Percentiles rank a stretch among this genome's conserved stretches.
Evolutionary conservation across 345 rosid species (phyloP).

Genomic region (Populus davidiana): DNA sequence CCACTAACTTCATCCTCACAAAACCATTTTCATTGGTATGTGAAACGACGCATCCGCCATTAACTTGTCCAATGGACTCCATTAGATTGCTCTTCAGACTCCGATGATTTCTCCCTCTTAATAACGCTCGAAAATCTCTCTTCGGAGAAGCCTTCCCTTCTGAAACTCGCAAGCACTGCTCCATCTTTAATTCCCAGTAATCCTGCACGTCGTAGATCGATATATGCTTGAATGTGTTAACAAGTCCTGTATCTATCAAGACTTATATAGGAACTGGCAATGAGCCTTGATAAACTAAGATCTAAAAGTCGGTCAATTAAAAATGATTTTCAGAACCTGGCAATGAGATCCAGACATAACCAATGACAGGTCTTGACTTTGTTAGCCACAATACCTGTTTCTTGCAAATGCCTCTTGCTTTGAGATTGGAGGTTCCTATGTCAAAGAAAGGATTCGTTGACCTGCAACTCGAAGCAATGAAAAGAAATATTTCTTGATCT

Average conservation of each 20-base stretch:
- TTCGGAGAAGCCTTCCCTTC: constrained; percentile 31
- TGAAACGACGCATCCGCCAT: constrained; percentile 18
- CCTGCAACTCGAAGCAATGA: background rate
- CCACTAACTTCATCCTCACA: constrained; percentile 39
- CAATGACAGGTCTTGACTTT: constrained; percentile 1
- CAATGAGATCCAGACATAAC: background rate
- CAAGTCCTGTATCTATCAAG: background rate
- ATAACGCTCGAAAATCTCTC: constrained; percentile 18
- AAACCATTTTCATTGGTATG: constrained; percentile 30
- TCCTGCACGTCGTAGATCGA: too few species aligned
- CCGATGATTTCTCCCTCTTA: constrained; percentile 18
- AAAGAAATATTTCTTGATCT: background rate
- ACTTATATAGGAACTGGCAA: constrained; percentile 2
- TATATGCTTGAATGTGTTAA: background rate
- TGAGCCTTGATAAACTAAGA: background rate
- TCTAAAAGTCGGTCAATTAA: too few species aligned
- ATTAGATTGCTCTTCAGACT: constrained; percentile 20
- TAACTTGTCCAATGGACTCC: constrained; percentile 26
- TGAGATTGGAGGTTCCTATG: background rate
- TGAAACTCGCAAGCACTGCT: constrained; percentile 6
- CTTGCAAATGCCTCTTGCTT: background rate
- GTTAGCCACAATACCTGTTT: background rate
- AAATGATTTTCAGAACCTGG: too few species aligned
- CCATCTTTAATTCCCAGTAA: background rate
- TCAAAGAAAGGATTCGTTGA: background rate